A percentile compares a stretch with the other conserved stretches of the same genome.
Evolutionary conservation across 129 eudicot species (phyloP).

Genomic region (Artemisia tridentata): DNA sequence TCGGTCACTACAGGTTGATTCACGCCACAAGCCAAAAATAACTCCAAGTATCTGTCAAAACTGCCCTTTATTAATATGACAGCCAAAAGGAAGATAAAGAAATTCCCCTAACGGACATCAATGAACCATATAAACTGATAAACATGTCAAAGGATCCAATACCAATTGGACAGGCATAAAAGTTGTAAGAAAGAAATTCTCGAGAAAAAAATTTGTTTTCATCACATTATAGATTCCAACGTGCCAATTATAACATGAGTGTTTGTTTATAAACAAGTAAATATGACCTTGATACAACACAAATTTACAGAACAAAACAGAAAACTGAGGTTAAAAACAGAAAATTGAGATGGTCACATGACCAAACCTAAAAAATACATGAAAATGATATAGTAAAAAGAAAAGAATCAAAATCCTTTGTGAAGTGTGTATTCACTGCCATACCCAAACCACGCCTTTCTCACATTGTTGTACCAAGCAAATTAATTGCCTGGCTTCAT

Average conservation of each 20-base stretch:
- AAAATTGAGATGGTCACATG: slow-evolving; percentile 21
- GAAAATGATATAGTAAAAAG: slow-evolving; percentile 7
- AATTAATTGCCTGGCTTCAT: slow-evolving; percentile 16
- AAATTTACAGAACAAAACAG: slow-evolving; percentile 22
- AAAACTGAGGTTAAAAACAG: slow-evolving; percentile 1
- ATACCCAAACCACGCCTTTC: background rate
- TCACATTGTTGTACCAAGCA: slow-evolving; percentile 11
- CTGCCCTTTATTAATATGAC: no score
- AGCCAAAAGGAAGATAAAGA: no score
- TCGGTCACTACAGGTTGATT: no score
- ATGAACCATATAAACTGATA: background rate
- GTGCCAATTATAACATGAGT: slow-evolving; percentile 1
- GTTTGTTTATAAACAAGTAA: slow-evolving; percentile 31
- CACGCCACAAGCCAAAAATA: no score
- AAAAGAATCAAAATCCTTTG: slow-evolving; percentile 28
- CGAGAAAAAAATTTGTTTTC: slow-evolving; percentile 22
- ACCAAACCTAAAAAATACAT: slow-evolving; percentile 25
- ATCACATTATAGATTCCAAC: background rate
- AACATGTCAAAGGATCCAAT: background rate
- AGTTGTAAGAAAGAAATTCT: background rate
- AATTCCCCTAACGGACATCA: no score
- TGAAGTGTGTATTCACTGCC: slow-evolving; percentile 11
- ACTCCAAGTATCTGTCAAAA: no score
- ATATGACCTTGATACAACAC: slow-evolving; percentile 26
- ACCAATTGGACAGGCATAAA: no score